These are phyloP conservation scores for Gymnopilus dilepis DNA, from an alignment of 768 basidiomycete genomes.

Conservation along the genomic window DNA sequence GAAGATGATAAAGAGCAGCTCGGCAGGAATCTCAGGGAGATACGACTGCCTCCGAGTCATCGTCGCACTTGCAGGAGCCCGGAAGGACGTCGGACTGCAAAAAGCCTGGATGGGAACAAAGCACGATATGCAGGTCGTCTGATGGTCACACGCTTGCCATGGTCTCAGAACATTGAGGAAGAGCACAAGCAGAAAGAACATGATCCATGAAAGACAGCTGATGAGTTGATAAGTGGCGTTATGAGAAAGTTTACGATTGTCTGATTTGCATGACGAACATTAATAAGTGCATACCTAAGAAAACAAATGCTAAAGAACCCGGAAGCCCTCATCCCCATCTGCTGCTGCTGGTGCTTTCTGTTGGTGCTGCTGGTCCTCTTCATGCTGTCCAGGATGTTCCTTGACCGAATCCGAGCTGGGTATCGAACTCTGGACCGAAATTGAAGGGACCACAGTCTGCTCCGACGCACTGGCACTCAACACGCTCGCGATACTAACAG, in stretches of 20 bases:
- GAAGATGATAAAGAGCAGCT: constrained; percentile 17
- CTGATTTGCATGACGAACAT: not conserved
- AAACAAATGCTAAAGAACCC: not conserved
- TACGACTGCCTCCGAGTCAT: not conserved
- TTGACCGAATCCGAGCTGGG: not conserved
- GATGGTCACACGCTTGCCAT: constrained; percentile 6
- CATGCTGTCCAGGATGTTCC: not conserved
- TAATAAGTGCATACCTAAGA: constrained; percentile 2
- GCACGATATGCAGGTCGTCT: not conserved
- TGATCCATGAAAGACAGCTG: not conserved
- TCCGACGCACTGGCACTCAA: constrained; percentile 18
- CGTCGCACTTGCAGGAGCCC: no score
- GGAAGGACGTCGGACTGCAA: no score
- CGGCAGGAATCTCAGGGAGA: constrained; percentile 12
- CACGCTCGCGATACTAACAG: constrained; percentile 26
- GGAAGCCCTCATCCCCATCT: not conserved
- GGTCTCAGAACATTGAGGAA: not conserved
- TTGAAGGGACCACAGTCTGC: constrained; percentile 13
- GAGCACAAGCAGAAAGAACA: not conserved
- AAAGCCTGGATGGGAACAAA: not conserved
- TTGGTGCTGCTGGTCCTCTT: not conserved
- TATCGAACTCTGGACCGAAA: not conserved
- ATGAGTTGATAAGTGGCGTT: not conserved
- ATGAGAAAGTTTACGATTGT: constrained; percentile 1
- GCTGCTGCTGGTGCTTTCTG: not conserved